A percentile compares a stretch with the other conserved stretches of the same genome.
These are phyloP conservation scores for Conticribra weissflogii DNA, from an alignment of 108 stramenopile genomes.

Conservation along the genomic window DNA sequence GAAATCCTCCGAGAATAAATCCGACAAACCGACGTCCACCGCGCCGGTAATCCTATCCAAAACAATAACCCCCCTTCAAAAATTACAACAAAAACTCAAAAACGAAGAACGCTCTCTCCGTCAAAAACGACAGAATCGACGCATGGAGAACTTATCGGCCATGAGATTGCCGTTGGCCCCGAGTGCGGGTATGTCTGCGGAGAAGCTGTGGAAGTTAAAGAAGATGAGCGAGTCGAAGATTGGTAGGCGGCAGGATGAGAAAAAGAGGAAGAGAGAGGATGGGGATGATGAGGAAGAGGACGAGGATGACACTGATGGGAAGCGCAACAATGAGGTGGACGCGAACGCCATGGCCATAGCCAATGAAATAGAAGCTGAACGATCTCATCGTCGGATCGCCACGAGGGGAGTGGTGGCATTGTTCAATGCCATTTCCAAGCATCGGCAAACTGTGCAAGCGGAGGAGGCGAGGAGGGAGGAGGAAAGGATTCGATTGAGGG, in stretches of 20 bases:
- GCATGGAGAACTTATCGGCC: slow-evolving; percentile 69
- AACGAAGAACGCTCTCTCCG: slow-evolving; percentile 50
- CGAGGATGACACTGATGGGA: too few relatives aligned
- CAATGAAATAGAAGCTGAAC: slow-evolving; percentile 79
- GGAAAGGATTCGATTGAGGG: slow-evolving; percentile 31
- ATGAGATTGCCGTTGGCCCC: slow-evolving; percentile 79
- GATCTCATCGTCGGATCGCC: slow-evolving; percentile 83
- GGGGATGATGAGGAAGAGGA: slow-evolving; percentile 13
- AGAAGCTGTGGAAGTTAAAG: slow-evolving; percentile 33
- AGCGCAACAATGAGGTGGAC: slow-evolving; percentile 12
- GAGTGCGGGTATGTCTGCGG: slow-evolving; percentile 53
- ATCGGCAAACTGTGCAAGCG: slow-evolving; percentile 54
- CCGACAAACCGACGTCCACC: neutral
- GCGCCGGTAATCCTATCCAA: slow-evolving; percentile 53
- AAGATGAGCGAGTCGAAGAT: too few relatives aligned
- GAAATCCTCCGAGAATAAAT: neutral
- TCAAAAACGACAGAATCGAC: slow-evolving; percentile 64
- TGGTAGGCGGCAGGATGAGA: too few relatives aligned
- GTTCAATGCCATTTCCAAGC: slow-evolving; percentile 89
- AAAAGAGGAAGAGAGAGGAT: neutral
- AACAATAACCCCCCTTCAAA: slow-evolving; percentile 84
- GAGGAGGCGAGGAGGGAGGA: slow-evolving; percentile 32
- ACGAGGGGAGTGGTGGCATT: slow-evolving; percentile 90
- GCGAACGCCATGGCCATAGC: slow-evolving; percentile 40
- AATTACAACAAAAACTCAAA: slow-evolving; percentile 68